Conservation (phyloP, 1,139 yeast genomes). For the Scheffersomyces parashehatae region DNA sequence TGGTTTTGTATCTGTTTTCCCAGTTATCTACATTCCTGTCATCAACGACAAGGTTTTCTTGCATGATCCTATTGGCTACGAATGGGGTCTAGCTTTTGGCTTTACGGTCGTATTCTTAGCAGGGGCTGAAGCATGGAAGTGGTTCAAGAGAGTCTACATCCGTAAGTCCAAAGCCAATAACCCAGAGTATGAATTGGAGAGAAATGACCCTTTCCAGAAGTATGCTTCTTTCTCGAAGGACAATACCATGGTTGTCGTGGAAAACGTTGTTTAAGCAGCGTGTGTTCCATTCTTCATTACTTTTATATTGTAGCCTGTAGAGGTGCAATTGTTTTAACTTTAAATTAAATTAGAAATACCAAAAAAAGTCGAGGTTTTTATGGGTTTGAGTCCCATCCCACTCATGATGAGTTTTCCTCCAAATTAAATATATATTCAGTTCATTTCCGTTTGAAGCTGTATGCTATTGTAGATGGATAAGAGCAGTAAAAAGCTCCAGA, state of each 20-base stretch:
- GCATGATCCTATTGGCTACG: constrained; percentile 26
- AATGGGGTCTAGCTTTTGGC: constrained; percentile 29
- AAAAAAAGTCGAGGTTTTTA: constrained; percentile 9
- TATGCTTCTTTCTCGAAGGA: constrained; percentile 27
- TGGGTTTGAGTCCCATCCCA: constrained; percentile 11
- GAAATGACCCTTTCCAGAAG: constrained; percentile 26
- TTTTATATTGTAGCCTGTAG: background rate
- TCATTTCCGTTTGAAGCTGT: too few relatives aligned
- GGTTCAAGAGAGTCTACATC: constrained; percentile 21
- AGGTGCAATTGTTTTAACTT: background rate
- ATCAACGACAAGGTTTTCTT: constrained; percentile 28
- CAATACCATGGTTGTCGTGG: constrained; percentile 21
- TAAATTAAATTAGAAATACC: background rate
- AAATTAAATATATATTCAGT: too few relatives aligned
- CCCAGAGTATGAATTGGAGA: constrained; percentile 30
- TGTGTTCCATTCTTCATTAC: background rate
- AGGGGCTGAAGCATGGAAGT: constrained; percentile 28
- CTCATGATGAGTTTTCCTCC: constrained; percentile 10
- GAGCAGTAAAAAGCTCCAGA: too few relatives aligned
- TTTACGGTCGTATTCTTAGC: constrained; percentile 20
- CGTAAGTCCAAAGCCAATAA: constrained; percentile 19
- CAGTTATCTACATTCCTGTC: constrained; percentile 30
- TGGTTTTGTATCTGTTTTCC: constrained; percentile 26
- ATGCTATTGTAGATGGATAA: too few relatives aligned
- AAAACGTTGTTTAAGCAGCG: constrained; percentile 7